Evolutionary conservation across 2,329 filamentous ascomycete species (phyloP).

Genomic region (Colletotrichum sp.): DNA sequence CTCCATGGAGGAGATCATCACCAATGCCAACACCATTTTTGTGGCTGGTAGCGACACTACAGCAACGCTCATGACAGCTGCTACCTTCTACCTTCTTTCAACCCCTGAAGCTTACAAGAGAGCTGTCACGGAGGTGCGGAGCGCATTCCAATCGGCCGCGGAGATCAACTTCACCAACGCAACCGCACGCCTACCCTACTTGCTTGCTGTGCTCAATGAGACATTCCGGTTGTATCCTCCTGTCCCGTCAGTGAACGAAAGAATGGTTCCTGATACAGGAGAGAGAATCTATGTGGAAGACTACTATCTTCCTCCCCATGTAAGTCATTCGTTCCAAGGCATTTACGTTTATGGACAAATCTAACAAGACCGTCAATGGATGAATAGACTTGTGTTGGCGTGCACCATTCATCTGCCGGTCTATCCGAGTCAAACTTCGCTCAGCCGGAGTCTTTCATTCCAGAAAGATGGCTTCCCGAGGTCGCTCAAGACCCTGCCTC

Average conservation of each 20-base stretch:
- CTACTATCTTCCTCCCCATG: neutral
- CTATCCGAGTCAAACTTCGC: conserved; percentile 38
- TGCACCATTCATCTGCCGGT: conserved; percentile 35
- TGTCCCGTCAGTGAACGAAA: neutral
- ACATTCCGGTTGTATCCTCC: conserved; percentile 2
- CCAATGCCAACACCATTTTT: conserved; percentile 12
- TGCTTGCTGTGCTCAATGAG: neutral
- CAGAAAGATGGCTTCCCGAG: conserved; percentile 40
- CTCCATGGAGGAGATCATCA: neutral
- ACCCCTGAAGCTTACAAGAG: conserved; percentile 10
- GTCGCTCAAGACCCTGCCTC: conserved; percentile 1
- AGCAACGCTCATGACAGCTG: conserved; percentile 31
- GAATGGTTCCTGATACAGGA: neutral
- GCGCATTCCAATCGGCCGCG: conserved; percentile 31
- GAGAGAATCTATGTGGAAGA: neutral
- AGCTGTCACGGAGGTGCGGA: conserved; percentile 41
- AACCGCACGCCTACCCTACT: conserved; percentile 29
- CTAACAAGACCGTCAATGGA: neutral
- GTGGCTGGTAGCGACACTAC: conserved; percentile 38
- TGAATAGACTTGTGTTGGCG: conserved; percentile 34
- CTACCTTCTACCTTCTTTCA: neutral
- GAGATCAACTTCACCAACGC: conserved; percentile 39
- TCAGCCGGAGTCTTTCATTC: conserved; percentile 47
- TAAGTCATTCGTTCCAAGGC: neutral
- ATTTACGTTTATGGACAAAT: neutral